Base-by-base conservation (phyloP, 257 asterid species). In the Handroanthus guayacan region DNA sequence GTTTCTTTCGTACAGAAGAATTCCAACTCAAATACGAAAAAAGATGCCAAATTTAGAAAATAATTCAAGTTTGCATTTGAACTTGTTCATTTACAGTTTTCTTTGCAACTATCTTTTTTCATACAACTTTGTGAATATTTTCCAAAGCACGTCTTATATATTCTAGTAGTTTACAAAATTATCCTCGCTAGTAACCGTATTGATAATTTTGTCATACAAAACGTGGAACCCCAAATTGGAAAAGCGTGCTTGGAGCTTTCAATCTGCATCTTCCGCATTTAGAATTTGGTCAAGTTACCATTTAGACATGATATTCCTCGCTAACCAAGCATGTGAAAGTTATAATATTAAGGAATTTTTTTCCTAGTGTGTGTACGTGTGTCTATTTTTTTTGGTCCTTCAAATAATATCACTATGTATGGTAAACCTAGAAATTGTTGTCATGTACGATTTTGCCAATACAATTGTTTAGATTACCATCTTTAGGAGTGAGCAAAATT, bases 241-340 rank as follows among this genome's bases (percentile, higher is more conserved):
- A 58, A 74, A 54, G 80, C 74, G 63, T 80, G 83, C 74, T 60
- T 61, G 14, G 78, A 48, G 75, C 79, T 57, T 79, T 47, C 50
- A 66, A 41, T 4, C 62, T 78, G 58, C 70, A 72, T 55, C 69
- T 55, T 64, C 39, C 75, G 6, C 78, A 47, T 65, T 9, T 55
- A 64, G 36, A 66, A 18, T 70, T 47, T 79, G 66, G 63, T n/a
- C 38, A 55, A 37, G 58, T 73, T 79, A 71, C 71, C 66, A 38
- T 13, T 58, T 57, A 44, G 56, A 47, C 34, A 44, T 43, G 66
- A 43, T 16, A 60, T 60, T 69, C 58, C 47, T 58, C 20, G 5
- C 38, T 47, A n/a, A 58, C 37, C 54, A 52, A 52, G 25, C 14
- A 2, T 52, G 9, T 52, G 2, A 2, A 52, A 14, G 31, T 25